These are phyloP conservation scores for Eucalyptus melliodora DNA, from an alignment of 345 rosid genomes.

Conservation along the genomic window DNA sequence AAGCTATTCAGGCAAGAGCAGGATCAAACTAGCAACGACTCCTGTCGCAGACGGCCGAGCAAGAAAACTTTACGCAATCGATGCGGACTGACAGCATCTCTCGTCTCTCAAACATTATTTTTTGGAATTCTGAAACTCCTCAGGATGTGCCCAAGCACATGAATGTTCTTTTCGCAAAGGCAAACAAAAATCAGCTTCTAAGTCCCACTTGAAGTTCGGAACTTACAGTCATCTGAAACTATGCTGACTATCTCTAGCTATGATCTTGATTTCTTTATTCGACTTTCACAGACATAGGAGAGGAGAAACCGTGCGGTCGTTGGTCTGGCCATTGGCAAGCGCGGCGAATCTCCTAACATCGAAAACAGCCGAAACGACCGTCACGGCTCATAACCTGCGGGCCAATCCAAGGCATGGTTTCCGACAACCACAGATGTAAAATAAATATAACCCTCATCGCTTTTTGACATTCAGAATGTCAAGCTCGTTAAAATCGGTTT, in stretches of 20 bases:
- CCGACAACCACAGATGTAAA: neutral
- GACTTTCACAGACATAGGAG: neutral
- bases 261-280: neutral
- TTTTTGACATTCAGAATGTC: neutral
- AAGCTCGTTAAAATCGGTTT: neutral
- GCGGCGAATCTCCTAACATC: constrained; percentile 10
- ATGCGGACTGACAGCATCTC: neutral
- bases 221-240: neutral
- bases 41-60: neutral
- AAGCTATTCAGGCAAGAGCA: neutral
- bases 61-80: neutral
- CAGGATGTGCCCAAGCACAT: neutral
- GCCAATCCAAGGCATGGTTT: neutral
- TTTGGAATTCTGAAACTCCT: neutral
- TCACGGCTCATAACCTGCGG: neutral
- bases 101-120: neutral
- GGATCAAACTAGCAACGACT: neutral
- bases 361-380: neutral
- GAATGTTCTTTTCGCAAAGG: neutral
- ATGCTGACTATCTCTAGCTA: neutral
- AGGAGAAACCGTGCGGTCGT: constrained; percentile 7
- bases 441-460: neutral
- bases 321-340: constrained; percentile 12
- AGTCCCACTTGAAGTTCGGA: neutral
- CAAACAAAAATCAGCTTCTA: neutral